Evolutionary conservation across 2,329 filamentous ascomycete species (phyloP).

Genomic region (Fusarium lateritium): DNA sequence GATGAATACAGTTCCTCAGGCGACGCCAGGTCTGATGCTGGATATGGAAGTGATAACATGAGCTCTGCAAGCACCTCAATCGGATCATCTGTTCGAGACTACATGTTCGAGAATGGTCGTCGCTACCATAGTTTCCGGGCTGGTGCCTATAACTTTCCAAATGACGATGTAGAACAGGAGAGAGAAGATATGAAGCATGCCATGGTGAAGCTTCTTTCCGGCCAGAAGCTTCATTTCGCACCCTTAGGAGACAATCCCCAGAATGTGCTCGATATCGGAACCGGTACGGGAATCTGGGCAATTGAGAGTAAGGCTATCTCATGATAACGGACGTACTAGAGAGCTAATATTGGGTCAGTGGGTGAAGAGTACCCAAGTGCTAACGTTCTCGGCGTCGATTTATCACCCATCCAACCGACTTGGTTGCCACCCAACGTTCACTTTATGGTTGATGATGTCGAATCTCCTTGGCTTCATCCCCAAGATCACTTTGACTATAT

Average conservation of each 20-base stretch:
- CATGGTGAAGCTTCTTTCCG: conserved; percentile 65
- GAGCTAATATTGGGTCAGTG: conserved; percentile 55
- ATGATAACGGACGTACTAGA: not conserved
- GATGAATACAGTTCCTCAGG: conserved; percentile 43
- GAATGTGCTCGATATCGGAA: conserved; percentile 70
- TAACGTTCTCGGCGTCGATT: conserved; percentile 61
- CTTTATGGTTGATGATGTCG: conserved; percentile 71
- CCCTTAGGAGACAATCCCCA: conserved; percentile 64
- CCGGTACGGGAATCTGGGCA: conserved; percentile 72
- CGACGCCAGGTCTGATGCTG: conserved; percentile 52
- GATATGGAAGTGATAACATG: conserved; percentile 56
- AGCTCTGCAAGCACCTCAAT: conserved; percentile 57
- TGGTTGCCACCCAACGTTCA: conserved; percentile 69
- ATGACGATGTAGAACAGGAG: conserved; percentile 72
- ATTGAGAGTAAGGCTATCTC: conserved; percentile 62
- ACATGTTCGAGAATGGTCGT: conserved; percentile 70
- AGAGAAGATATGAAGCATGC: conserved; percentile 70
- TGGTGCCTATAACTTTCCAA: conserved; percentile 71
- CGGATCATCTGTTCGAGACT: conserved; percentile 63
- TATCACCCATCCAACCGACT: conserved; percentile 65
- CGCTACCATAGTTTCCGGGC: conserved; percentile 70
- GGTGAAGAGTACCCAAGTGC: conserved; percentile 61
- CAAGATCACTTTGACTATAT: conserved; percentile 72
- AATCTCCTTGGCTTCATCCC: conserved; percentile 69
- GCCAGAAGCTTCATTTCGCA: conserved; percentile 65